phyloP scores from a whole-genome alignment of 495 filamentous ascomycete genomes.

The Penicillium mononematosum region DNA sequence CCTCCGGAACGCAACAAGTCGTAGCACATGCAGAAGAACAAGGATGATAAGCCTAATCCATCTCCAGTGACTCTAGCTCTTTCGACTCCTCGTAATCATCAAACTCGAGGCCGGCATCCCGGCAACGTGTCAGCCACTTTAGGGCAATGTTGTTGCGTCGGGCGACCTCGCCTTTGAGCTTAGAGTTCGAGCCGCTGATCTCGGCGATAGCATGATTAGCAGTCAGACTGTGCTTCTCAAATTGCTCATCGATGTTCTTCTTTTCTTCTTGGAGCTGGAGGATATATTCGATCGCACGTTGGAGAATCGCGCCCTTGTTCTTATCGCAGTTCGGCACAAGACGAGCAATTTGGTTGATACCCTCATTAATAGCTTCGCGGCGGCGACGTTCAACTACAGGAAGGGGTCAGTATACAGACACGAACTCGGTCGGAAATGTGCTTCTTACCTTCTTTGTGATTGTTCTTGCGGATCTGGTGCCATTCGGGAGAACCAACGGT shows the following conservation, averaged over 20 bases:
- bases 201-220: slow-evolving; percentile 93
- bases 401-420: slow-evolving; percentile 14
- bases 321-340: slow-evolving; percentile 98
- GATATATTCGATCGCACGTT: slow-evolving; percentile 92
- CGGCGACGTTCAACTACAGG: slow-evolving; percentile 86
- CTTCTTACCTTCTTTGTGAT: slow-evolving; percentile 92
- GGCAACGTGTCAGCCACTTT: slow-evolving; percentile 83
- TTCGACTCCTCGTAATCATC: slow-evolving; percentile 49
- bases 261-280: slow-evolving; percentile 93
- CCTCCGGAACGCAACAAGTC: slow-evolving; percentile 28
- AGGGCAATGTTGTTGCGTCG: slow-evolving; percentile 43
- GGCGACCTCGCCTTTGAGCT: slow-evolving; percentile 79
- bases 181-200: slow-evolving; percentile 82
- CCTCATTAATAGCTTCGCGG: slow-evolving; percentile 98
- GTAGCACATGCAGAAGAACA: slow-evolving; percentile 31
- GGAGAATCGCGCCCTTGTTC: slow-evolving; percentile 96
- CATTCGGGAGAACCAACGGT: slow-evolving; percentile 94
- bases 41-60: slow-evolving; percentile 31
- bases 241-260: slow-evolving; percentile 88
- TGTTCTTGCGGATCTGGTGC: slow-evolving; percentile 96
- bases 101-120: slow-evolving; percentile 67
- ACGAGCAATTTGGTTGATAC: slow-evolving; percentile 96
- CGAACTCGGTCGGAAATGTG: slow-evolving; percentile 2
- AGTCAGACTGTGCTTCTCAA: slow-evolving; percentile 93
- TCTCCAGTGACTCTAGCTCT: slow-evolving; percentile 40